Evolutionary conservation across 176 grass and related monocot species (phyloP).

Genomic region (Hsuehochloa calcarea): DNA sequence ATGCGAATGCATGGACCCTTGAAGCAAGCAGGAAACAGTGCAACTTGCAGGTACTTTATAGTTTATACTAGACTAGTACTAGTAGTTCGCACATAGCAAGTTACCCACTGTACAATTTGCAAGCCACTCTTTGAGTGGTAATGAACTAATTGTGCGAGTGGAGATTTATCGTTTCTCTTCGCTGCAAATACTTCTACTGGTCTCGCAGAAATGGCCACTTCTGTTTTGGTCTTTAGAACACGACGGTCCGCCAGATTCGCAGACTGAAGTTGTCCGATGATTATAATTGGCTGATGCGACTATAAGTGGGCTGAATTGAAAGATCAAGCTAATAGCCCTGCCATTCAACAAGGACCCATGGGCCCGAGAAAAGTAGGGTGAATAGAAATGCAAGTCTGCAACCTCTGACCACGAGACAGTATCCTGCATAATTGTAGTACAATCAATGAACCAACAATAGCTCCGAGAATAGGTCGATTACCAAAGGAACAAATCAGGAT

Average conservation of each 20-base stretch:
- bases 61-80: background rate
- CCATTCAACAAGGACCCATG: background rate
- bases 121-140: background rate
- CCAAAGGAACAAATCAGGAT: background rate
- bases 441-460: background rate
- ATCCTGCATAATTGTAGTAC: background rate
- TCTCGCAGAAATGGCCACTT: background rate
- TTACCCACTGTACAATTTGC: constrained; percentile 1
- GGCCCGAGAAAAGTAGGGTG: background rate
- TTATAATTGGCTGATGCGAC: background rate
- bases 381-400: background rate
- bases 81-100: constrained; percentile 9
- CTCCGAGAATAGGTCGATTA: background rate
- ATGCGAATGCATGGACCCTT: background rate
- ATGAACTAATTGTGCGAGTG: background rate
- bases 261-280: background rate
- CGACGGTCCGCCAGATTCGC: background rate
- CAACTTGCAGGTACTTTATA: background rate
- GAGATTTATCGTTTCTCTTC: background rate
- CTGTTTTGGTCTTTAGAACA: background rate
- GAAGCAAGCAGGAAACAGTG: background rate
- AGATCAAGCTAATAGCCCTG: background rate
- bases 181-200: background rate
- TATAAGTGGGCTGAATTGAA: background rate
- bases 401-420: too few species aligned